Base-by-base conservation (phyloP, 192 early-diverging fungal species). In the Linderina pennispora region DNA sequence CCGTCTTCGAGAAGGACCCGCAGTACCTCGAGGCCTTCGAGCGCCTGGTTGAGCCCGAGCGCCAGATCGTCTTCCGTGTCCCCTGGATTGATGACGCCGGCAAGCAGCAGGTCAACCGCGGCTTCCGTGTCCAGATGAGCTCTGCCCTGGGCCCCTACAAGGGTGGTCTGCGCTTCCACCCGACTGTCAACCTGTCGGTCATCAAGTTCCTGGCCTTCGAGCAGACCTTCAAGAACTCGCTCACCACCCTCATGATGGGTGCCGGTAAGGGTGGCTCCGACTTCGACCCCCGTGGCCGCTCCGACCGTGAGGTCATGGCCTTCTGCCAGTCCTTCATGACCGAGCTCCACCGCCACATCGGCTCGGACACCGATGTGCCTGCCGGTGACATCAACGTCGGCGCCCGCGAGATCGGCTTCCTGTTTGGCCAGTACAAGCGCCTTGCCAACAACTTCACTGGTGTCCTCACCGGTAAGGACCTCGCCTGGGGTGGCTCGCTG, bases 201-300 rank as follows among this genome's bases (percentile, higher is more conserved):
- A 60, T 77, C 50, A 75, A 75, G 61, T 77, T 77, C 61, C 62
- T 77, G 35, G 75, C 65, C 43, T 77, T 74, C 42, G 75, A 77
- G 58, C 75, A 77, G 62, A 74, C 62, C 33, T 77, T 77, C 64
- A 77, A 77, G 65, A 77, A 75, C 65, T 65, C 74, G 45, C 73
- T 77, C 32, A 75, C 72, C 28, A 69, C 61, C n/a, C 62, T 77
- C 38, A 67, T 64, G 62, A 77, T 77, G 60, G 72, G 72, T 48
- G 65, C 64, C 34, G 74, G 65, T 35, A 76, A 76, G 71, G 74
- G 74, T 31, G 74, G 74, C 37, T 66, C 58, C 10, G 74, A 76
- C 55, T 76, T 76, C 36, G 49, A 75, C 32, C 74, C 74, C 32
- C 64, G 67, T 24, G 74, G 50, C 36, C 57, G 56, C 51, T 74